Base-by-base conservation (phyloP, 345 rosid genomes). In the Erucastrum elatum region DNA sequence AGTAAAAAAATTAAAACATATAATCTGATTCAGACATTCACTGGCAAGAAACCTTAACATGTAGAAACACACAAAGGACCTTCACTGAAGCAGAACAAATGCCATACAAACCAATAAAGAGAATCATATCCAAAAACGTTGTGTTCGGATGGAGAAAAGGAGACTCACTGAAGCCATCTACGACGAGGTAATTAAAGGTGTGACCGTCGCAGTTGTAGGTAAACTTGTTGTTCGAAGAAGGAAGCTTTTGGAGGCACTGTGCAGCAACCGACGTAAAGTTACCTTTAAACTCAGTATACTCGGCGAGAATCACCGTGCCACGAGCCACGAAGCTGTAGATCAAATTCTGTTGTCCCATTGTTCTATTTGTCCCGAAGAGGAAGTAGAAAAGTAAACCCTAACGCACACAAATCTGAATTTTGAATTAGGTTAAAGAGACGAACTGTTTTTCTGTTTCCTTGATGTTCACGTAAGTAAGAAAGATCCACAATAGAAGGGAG, bases 201-300 rank as follows among this genome's bases (percentile, higher is more conserved):
- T 90, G 94, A 55, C 88, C 91, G 53, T 90, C 91, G 84, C 94
- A 90, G 72, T 78, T 83, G 77, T 88, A 90, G 8, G 91, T 90
- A 82, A 88, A 90, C 83, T 84, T 90, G 80, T 85, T 85, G 60
- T 84, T 88, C 6, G 84, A 83, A 71, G 94, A 84, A 33, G 94
- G 94, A 68, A 90, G 89, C 58, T 90, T 88, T 64, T 88, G 90
- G 35, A 90, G 94, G 74, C 94, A 90, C 83, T 88, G 90, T 10
- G 86, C 82, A 55, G 94, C 94, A 62, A 90, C 84, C 77, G 85
- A 63, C 73, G 88, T 83, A 75, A 90, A 90, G 72, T 90, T 90
- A 6, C 94, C 94, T 68, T 87, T 76, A 70, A 88, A 90, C 71
- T 88, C 91, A 9, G 94, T 87, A 70, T 77, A 86, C 71, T 90